phyloP scores from a whole-genome alignment of 768 basidiomycete genomes.

The Dictyophora rubrovolvata region DNA sequence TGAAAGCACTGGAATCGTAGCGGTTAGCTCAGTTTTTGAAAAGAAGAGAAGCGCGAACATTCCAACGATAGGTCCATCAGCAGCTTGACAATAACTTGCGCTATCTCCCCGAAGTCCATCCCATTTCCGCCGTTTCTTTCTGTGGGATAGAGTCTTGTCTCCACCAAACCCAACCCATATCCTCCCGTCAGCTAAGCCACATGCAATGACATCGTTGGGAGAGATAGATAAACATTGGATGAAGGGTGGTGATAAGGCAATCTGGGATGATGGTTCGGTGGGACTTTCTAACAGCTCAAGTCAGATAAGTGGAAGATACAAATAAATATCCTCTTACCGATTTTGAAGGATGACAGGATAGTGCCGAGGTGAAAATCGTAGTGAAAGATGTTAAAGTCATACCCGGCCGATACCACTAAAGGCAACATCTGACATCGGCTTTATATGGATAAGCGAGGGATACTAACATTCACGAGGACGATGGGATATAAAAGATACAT shows the following conservation, averaged over 20 bases:
- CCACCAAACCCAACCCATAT: constrained; percentile 62
- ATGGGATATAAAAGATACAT: constrained; percentile 60
- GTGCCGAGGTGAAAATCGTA: constrained; percentile 51
- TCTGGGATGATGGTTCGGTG: constrained; percentile 30
- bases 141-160: constrained; percentile 33
- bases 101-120: constrained; percentile 48
- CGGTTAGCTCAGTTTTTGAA: constrained; percentile 1
- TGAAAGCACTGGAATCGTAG: constrained; percentile 35
- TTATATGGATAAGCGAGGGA: not conserved
- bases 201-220: constrained; percentile 48
- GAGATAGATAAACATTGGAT: constrained; percentile 55
- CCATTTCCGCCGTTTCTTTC: constrained; percentile 62
- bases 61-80: constrained; percentile 66
- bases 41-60: constrained; percentile 35
- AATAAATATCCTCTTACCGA: constrained; percentile 32
- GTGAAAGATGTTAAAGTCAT: constrained; percentile 59
- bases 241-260: constrained; percentile 67
- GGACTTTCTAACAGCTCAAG: constrained; percentile 25
- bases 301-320: constrained; percentile 1
- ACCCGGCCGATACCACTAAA: constrained; percentile 60
- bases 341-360: constrained; percentile 46
- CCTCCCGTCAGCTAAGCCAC: constrained; percentile 68
- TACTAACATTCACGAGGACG: constrained; percentile 44
- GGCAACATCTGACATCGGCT: too few relatives aligned
- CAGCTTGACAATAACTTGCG: constrained; percentile 38